Conservation (phyloP, 108 stramenopile species). For the Bacterosira constricta region DNA sequence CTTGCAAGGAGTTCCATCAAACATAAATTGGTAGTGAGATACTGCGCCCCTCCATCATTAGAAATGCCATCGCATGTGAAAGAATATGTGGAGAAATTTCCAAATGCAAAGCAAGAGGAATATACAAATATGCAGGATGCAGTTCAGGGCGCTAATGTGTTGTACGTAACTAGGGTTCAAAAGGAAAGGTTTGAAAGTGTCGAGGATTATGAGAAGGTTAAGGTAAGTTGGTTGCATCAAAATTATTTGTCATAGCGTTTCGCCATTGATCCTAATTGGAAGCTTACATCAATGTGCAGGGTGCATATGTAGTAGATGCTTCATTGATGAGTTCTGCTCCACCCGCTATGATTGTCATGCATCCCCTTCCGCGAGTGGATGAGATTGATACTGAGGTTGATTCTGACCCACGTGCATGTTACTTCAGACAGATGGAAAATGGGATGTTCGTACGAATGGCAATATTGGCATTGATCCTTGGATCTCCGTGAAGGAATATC, state of each 20-base stretch:
- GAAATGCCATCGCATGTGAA: conserved; percentile 85
- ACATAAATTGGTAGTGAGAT: conserved; percentile 69
- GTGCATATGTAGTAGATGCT: conserved; percentile 84
- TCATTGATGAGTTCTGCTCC: conserved; percentile 76
- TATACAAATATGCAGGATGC: conserved; percentile 58
- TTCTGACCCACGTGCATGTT: conserved; percentile 94
- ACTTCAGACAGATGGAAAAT: conserved; percentile 98
- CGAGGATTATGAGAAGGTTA: conserved; percentile 85
- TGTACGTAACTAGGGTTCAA: conserved; percentile 98
- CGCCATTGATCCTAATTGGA: neutral
- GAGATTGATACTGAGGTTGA: conserved; percentile 95
- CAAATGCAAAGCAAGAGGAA: conserved; percentile 66
- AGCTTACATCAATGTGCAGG: conserved; percentile 32
- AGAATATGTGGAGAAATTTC: conserved; percentile 60
- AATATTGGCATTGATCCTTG: conserved; percentile 84
- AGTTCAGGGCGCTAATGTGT: conserved; percentile 76
- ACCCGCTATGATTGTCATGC: conserved; percentile 80
- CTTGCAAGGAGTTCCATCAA: conserved; percentile 64
- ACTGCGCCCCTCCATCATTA: conserved; percentile 84
- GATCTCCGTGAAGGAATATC: conserved; percentile 43
- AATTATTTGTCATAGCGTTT: neutral
- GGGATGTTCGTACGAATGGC: conserved; percentile 99
- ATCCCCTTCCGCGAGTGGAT: conserved; percentile 92
- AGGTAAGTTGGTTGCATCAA: conserved; percentile 45
- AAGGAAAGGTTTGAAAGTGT: conserved; percentile 89